Percentiles rank a stretch among this genome's conserved stretches.
These are phyloP conservation scores for Mycena indigotica DNA, from an alignment of 768 basidiomycete species.

Conservation along the genomic window DNA sequence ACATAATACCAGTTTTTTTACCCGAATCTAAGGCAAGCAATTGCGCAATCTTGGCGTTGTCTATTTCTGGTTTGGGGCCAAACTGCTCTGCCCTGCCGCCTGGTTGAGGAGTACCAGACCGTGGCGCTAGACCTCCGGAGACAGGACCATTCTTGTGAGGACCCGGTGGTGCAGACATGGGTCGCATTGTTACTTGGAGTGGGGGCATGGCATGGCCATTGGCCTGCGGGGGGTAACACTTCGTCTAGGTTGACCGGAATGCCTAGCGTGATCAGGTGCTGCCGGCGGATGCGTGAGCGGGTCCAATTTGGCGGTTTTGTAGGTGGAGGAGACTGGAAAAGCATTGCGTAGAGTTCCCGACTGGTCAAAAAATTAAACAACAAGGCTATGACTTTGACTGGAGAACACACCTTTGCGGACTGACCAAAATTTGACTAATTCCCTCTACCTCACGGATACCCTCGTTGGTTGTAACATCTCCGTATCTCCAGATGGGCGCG, in stretches of 20 bases:
- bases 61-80: constrained; percentile 77
- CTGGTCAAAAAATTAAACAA: constrained; percentile 42
- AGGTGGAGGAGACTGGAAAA: constrained; percentile 71
- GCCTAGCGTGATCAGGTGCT: constrained; percentile 88
- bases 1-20: too few relatives aligned
- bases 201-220: constrained; percentile 71
- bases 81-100: constrained; percentile 50
- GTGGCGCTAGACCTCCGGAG: constrained; percentile 40
- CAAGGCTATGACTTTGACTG: constrained; percentile 3
- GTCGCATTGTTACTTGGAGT: constrained; percentile 80
- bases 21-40: constrained; percentile 71
- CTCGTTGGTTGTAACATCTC: constrained; percentile 65
- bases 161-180: constrained; percentile 78
- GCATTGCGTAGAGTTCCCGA: constrained; percentile 74
- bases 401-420: constrained; percentile 65
- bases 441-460: constrained; percentile 81
- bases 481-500: constrained; percentile 61
- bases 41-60: constrained; percentile 63
- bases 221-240: constrained; percentile 64
- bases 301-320: constrained; percentile 93
- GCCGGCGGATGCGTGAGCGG: constrained; percentile 85
- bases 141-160: constrained; percentile 46
- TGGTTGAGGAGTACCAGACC: constrained; percentile 54
- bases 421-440: constrained; percentile 74
- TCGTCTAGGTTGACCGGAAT: constrained; percentile 96